Base-by-base conservation (phyloP, 192 early-diverging fungal species). In the Backusella sp. region DNA sequence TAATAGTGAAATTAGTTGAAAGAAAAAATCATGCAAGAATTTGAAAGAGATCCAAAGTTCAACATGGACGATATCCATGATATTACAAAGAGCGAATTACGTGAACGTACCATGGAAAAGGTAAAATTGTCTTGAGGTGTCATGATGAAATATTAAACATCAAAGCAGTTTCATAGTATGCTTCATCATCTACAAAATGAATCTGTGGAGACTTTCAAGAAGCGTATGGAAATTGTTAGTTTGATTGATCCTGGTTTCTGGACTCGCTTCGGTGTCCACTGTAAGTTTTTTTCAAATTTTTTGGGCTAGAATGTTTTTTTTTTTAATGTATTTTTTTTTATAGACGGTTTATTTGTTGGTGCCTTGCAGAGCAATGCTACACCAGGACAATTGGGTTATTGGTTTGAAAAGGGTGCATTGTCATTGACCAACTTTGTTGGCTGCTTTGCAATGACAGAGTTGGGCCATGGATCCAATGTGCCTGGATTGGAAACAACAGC, bases 381-480 rank as follows among this genome's bases (percentile, higher is more conserved):
- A 17, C 87, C 93, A 3, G 87, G 90, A 34, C 96, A 97, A 86
- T 87, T 97, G 59, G 87, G 86, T 9, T 91, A 96, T 84, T 97
- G 95, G 94, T 90, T 93, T 69, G 87, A 90, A 44, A 91, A 91
- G 85, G 95, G 95, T 34, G 94, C 94, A 11, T 74, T 97, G 17
- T 88, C 92, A 34, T 80, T 96, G 79, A 91, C 93, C 75, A 90
- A 92, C 41, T 88, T 96, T 77, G 83, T 92, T 7, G 96, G 96
- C 37, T 97, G 95, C 85, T 97, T 96, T 80, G 94, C 91, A 65
- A 96, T 96, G 96, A 97, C 96, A 5, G 96, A 97, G 83, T 79
- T 96, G 34, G 94, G 84, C 3, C 92, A 95, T 52, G 95, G 95
- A 2, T 95, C 94, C 35, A 96, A 96, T 76, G 93, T 96, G 34